A percentile compares a stretch with the other conserved stretches of the same genome.
Conservation (phyloP, 371 early-diverging fungal genomes). For the Sporodiniella umbellata region DNA sequence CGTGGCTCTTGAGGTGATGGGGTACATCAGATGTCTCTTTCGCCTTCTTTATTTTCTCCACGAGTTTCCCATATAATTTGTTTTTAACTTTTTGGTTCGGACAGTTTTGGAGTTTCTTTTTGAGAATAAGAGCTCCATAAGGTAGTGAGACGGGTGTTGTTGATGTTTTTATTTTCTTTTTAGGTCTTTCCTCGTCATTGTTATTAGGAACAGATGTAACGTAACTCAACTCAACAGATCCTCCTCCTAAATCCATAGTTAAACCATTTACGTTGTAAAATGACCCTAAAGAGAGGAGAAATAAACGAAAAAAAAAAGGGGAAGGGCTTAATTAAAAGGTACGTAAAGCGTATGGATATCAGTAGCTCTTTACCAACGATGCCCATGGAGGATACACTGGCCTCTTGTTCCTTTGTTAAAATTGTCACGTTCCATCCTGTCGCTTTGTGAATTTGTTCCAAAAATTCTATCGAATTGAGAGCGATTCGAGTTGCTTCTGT, state of each 20-base stretch:
- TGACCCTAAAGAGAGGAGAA: constrained; percentile 31
- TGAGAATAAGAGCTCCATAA: constrained; percentile 59
- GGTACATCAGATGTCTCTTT: constrained; percentile 34
- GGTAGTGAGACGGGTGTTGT: constrained; percentile 55
- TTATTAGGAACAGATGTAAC: constrained; percentile 24
- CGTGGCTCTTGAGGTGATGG: constrained; percentile 21
- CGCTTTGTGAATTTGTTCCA: constrained; percentile 38
- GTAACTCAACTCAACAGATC: constrained; percentile 62
- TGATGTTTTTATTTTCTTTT: constrained; percentile 34
- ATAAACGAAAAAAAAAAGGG: background rate
- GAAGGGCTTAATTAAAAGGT: no score
- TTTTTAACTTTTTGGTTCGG: constrained; percentile 24
- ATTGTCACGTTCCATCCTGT: constrained; percentile 52
- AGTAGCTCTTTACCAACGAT: no score
- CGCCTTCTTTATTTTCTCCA: constrained; percentile 23
- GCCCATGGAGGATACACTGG: constrained; percentile 58
- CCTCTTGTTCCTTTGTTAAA: constrained; percentile 54
- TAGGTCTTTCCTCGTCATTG: constrained; percentile 2
- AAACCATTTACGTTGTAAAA: constrained; percentile 56
- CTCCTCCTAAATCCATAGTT: constrained; percentile 65
- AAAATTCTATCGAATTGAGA: constrained; percentile 51
- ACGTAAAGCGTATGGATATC: no score
- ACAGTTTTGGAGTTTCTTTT: constrained; percentile 31
- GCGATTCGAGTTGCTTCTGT: constrained; percentile 66
- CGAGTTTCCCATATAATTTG: constrained; percentile 42